These are phyloP conservation scores for Lactifluus hygrophoroides DNA, from an alignment of 768 basidiomycete genomes.

Conservation along the genomic window DNA sequence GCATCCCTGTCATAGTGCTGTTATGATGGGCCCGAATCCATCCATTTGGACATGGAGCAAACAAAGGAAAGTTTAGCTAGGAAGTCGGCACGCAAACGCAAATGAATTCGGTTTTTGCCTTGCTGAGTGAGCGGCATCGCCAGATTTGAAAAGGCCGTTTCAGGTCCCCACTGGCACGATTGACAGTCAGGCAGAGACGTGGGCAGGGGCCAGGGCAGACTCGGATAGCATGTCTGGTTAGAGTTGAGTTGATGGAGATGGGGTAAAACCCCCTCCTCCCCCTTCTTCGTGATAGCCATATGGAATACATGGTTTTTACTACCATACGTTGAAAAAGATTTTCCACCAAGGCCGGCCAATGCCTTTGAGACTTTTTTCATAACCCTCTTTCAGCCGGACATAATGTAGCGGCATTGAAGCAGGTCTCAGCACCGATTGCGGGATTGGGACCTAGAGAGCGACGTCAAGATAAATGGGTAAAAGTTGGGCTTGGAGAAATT, in stretches of 20 bases:
- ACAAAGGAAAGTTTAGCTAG: not conserved
- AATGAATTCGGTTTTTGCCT: not conserved
- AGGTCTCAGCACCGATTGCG: constrained; percentile 54
- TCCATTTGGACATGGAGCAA: not conserved
- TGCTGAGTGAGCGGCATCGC: not conserved
- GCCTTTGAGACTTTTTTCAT: constrained; percentile 68
- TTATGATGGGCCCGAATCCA: not conserved
- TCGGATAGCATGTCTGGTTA: not conserved
- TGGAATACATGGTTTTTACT: constrained; percentile 21
- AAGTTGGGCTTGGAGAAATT: not conserved
- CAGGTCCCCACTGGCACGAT: no score
- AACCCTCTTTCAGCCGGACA: constrained; percentile 60
- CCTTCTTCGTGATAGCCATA: no score
- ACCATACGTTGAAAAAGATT: constrained; percentile 71
- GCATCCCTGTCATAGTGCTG: not conserved
- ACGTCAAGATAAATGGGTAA: not conserved
- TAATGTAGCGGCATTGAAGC: constrained; percentile 69
- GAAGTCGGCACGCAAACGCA: no score
- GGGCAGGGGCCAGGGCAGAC: no score
- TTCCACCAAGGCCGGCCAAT: constrained; percentile 81
- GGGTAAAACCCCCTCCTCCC: no score
- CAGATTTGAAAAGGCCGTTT: constrained; percentile 6
- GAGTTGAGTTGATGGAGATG: no score
- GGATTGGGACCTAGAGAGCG: constrained; percentile 50
- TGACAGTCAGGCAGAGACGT: no score